Base-by-base conservation (phyloP, 495 filamentous ascomycete species). In the Podospora sp. region DNA sequence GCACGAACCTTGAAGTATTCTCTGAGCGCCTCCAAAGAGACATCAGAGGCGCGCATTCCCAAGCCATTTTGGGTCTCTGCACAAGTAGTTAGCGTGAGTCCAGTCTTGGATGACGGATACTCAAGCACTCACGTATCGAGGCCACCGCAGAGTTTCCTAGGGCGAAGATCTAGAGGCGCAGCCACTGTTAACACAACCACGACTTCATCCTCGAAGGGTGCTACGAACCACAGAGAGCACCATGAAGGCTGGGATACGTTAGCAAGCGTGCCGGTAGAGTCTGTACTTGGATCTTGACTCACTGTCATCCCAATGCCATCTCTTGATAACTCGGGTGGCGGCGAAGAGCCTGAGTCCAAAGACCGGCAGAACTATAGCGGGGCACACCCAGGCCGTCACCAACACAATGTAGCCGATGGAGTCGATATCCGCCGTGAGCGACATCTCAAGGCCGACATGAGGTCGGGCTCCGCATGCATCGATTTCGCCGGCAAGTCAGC, bases 401-500 rank as follows among this genome's bases (percentile, higher is more conserved):
- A 52, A n/a, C 5, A 52, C 49, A 18, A 52, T 52, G 49, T 52
- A 52, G 49, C 49, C 49, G 12, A 52, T 22, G 18, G 49, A 52
- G 4, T 52, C 49, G 49, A 52, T 22, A 52, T 18, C 49, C 18
- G 49, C 18, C 49, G 49, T 52, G 49, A 52, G 49, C 49, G 49
- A 52, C 49, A 52, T 52, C 29, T 33, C 29, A 33, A 33, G 29
- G 29, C 29, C 29, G 29, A 33, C 29, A 33, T 33, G 29, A 33
- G 29, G 29, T 4, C 29, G 4, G 29, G 8, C 29, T 4, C 29
- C 29, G 29, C 8, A 3, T 3, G 8, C 29, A 33, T 33, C 35
- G 33, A 79, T 76, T 27, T 68, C 61, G 9, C 29, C 29, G 29
- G 29, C 29, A 4, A 3, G 29, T 33, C 29, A 33, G 29, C 8